These are phyloP conservation scores for Bolboschoenus planiculmis DNA, from an alignment of 176 grass and related monocot genomes.

Conservation along the genomic window DNA sequence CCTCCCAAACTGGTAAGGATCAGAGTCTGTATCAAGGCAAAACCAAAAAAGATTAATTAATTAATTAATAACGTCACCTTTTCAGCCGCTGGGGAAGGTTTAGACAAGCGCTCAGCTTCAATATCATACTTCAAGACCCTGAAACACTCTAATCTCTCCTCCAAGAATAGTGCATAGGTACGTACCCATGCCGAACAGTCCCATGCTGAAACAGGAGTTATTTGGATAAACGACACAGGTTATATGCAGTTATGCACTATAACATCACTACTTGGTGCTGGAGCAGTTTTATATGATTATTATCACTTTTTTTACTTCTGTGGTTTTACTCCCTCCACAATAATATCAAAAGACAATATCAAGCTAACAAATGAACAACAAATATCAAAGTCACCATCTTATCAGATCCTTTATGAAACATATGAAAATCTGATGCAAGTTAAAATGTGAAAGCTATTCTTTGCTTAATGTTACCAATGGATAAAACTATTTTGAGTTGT, in stretches of 20 bases:
- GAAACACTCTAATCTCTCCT: conserved; percentile 96
- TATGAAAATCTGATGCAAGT: not conserved
- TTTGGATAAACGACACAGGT: not conserved
- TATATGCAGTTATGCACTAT: not conserved
- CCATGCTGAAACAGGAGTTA: conserved; percentile 52
- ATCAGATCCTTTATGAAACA: not conserved
- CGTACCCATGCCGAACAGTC: conserved; percentile 94
- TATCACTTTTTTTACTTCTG: not conserved
- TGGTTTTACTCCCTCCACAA: not conserved
- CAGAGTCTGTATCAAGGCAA: not conserved
- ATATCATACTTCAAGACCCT: conserved; percentile 87
- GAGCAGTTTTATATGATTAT: not conserved
- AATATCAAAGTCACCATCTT: not conserved
- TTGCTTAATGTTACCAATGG: not conserved
- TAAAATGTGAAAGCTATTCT: not conserved
- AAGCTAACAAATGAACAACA: not conserved
- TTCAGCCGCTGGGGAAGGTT: conserved; percentile 64
- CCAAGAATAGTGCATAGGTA: conserved; percentile 74
- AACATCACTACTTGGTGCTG: not conserved
- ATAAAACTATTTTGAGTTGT: not conserved
- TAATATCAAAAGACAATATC: not conserved
- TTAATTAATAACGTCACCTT: conserved; percentile 38
- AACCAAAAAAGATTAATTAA: not conserved
- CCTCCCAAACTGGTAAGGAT: not conserved
- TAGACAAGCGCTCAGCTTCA: conserved; percentile 74